These are phyloP conservation scores for Phyllosticta citrichinensis DNA, from an alignment of 2,329 filamentous ascomycete species.

Conservation along the genomic window DNA sequence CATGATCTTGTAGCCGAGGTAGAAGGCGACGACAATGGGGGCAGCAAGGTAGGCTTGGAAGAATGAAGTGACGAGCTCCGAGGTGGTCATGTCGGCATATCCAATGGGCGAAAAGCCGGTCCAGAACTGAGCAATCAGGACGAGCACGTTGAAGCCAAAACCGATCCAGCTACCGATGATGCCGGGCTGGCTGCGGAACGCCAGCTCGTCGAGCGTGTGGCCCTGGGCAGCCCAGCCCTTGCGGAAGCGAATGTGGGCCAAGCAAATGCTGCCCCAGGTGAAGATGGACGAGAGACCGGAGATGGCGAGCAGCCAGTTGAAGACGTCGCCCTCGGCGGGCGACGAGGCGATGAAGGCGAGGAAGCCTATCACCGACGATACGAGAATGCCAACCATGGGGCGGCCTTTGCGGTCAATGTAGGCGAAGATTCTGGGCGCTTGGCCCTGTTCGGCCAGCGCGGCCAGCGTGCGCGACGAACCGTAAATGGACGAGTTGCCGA, in stretches of 20 bases:
- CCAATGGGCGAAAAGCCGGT: constrained; percentile 20
- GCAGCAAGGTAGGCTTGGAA: constrained; percentile 39
- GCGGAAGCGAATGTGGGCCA: constrained; percentile 90
- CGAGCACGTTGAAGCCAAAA: constrained; percentile 28
- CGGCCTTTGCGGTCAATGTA: constrained; percentile 54
- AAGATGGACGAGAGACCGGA: constrained; percentile 66
- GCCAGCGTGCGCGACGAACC: constrained; percentile 84
- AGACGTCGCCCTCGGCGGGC: constrained; percentile 59
- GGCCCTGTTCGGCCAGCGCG: constrained; percentile 70
- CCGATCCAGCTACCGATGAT: constrained; percentile 32
- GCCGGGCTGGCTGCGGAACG: constrained; percentile 33
- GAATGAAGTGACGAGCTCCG: constrained; percentile 25
- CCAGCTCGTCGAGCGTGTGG: constrained; percentile 34
- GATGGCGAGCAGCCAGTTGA: constrained; percentile 71
- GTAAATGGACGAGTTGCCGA: constrained; percentile 87
- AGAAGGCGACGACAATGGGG: constrained; percentile 39
- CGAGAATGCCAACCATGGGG: constrained; percentile 44
- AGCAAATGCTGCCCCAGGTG: constrained; percentile 75
- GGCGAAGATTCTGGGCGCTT: constrained; percentile 46
- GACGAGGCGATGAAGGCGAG: constrained; percentile 61
- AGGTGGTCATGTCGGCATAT: constrained; percentile 23
- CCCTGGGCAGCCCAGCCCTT: constrained; percentile 31
- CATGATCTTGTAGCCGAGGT: constrained; percentile 64
- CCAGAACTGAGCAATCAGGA: constrained; percentile 27
- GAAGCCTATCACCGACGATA: constrained; percentile 48